Base-by-base conservation (phyloP, 805 yeast genomes). In the Blastobotrys robertii region DNA sequence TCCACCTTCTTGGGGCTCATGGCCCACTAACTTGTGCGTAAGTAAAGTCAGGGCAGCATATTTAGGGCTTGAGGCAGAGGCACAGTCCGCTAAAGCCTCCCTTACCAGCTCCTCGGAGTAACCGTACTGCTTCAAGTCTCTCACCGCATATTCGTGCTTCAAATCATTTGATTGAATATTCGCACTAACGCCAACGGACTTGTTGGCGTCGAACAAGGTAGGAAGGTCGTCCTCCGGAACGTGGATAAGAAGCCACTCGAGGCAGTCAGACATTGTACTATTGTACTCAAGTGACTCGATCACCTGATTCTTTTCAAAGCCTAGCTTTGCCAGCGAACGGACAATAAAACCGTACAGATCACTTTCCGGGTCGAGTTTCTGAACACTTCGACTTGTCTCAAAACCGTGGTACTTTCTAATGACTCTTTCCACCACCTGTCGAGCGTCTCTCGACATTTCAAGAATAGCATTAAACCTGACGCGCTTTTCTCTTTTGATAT, bases 171-270 rank as follows among this genome's bases (percentile, higher is more conserved):
- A 64, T 11, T 51, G 50, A n/a, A 74, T 64, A 5, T 60, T 54
- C 1, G 64, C 58, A 2, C 59, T 50, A 15, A 54, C 52, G 3
- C 63, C 63, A 1, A 56, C 47, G 38, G 55, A 48, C 10, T 60
- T 50, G 11, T 62, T 62, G 3, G 54, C 55, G 38, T 55, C 41
- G 40, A 67, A 67, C 30, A 50, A 41, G 14, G 50, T 45, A 2
- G 98, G 98, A 29, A 90, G 65, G 54, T 90, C 98, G 56, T 88
- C 97, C 49, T 92, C 97, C 0, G 97, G 97, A 2, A 90, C 75
- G 55, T 90, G 92, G 50, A 88, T 79, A 8, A 90, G 63, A 13
- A 90, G 70, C 90, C 92, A 83, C 47, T 80, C 84, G 35, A 83
- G 60, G 0, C 81, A 70, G 16, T 72, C 76, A 1, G 72, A 67